Evolutionary conservation across 805 yeast genomes (phyloP).

Genomic region (Sugiyamaella floridensis): DNA sequence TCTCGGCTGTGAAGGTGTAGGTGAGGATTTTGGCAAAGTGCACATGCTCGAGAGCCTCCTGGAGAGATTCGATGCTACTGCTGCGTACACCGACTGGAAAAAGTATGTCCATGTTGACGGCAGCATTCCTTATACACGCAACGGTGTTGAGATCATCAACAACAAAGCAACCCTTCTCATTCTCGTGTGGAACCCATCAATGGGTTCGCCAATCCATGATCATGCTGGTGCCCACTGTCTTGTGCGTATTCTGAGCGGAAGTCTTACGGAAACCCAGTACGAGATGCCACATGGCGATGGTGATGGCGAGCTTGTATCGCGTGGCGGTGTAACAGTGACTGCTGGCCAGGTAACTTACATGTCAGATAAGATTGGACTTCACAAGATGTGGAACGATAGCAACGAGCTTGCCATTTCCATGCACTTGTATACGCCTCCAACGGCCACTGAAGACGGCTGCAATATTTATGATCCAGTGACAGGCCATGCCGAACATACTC

Average conservation of each 20-base stretch:
- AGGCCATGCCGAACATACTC: slow-evolving; percentile 48
- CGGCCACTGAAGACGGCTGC: slow-evolving; percentile 50
- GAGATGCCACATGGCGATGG: slow-evolving; percentile 43
- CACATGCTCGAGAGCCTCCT: slow-evolving; percentile 39
- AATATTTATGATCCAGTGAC: slow-evolving; percentile 39
- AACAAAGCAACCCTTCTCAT: slow-evolving; percentile 60
- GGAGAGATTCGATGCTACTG: slow-evolving; percentile 37
- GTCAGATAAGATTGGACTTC: slow-evolving; percentile 59
- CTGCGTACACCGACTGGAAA: slow-evolving; percentile 50
- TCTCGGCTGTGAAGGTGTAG: slow-evolving; percentile 32
- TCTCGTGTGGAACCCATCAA: slow-evolving; percentile 65
- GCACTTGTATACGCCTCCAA: slow-evolving; percentile 73
- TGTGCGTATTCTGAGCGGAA: slow-evolving; percentile 60
- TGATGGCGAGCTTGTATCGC: slow-evolving; percentile 21
- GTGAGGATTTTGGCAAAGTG: slow-evolving; percentile 47
- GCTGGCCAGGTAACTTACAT: slow-evolving; percentile 53
- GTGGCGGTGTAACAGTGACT: slow-evolving; percentile 25
- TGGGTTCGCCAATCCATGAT: slow-evolving; percentile 60
- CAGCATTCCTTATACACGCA: slow-evolving; percentile 47
- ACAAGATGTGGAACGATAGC: slow-evolving; percentile 48
- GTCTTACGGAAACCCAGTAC: slow-evolving; percentile 50
- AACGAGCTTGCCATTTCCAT: slow-evolving; percentile 49
- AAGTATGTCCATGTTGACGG: slow-evolving; percentile 50
- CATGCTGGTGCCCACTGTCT: slow-evolving; percentile 74
- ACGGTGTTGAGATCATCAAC: slow-evolving; percentile 70